Evolutionary conservation across 768 basidiomycete genomes (phyloP), one percentile per base, ranked within the genome.

Genomic region (Mycena polygramma): DNA sequence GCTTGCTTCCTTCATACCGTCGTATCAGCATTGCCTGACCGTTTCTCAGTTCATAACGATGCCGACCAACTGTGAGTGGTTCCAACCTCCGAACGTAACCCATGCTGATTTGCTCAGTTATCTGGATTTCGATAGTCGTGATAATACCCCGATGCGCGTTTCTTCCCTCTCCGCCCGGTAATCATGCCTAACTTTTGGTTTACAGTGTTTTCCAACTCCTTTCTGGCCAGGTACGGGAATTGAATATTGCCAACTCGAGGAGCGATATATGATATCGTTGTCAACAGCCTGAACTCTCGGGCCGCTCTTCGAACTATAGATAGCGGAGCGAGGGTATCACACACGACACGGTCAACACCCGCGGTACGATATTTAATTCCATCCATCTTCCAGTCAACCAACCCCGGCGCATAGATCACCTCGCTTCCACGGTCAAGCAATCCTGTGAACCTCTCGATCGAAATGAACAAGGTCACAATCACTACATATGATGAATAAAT

Each of bases 271-370:
- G n/a, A 30, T 30, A 3, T 15, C 7, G 36, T 49, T 6, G 30
- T 43, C 19, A 19, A 15, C 39, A 64, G 63, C 63, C 63, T 64
- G 19, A 55, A 64, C 41, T 64, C 63, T 10, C 63, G 63, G 7
- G 30, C 30, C 30, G 30, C 30, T 30, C 30, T 30, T 30, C 30
- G 30, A 2, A 30, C 30, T 30, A 6, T 30, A 30, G 6, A 30
- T 6, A 30, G 30, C 30, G 30, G 30, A 30, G 30, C 30, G 30
- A 30, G 30, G 30, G 30, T 30, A 6, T 30, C 30, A 2, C 30
- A 30, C 6, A 30, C 30, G 30, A 30, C 30, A 2, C 30, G 30
- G 30, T 30, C 30, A 30, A 30, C 30, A 30, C 30, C 30, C 30
- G 30, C 30, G 30, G 30, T 30, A 30, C 30, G 30, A 30, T 2